A percentile compares a stretch with the other conserved stretches of the same genome.
phyloP scores from a whole-genome alignment of 306 rosid species.

The Vicia sativa region DNA sequence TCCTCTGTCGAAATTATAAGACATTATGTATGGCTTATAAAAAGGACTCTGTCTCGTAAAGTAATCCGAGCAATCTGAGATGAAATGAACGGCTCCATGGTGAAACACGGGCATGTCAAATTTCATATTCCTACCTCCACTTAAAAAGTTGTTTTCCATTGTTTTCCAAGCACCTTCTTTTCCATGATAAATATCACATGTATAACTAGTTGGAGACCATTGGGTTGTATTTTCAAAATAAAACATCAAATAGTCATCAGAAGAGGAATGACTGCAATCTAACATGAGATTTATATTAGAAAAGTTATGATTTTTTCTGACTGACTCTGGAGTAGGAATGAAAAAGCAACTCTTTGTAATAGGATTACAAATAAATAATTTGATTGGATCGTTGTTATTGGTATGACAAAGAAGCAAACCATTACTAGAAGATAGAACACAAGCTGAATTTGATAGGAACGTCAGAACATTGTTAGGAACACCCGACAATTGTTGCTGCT shows the following conservation, averaged over 20 bases:
- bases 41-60: background rate
- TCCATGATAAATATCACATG: background rate
- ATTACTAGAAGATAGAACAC: slow-evolving; percentile 17
- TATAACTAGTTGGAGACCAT: background rate
- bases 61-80: background rate
- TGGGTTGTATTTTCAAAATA: background rate
- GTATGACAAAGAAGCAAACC: slow-evolving; percentile 12
- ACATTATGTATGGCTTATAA: slow-evolving; percentile 25
- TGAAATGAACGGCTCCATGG: background rate
- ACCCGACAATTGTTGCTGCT: background rate
- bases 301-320: background rate
- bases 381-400: rapidly evolving
- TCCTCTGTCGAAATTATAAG: slow-evolving; percentile 12
- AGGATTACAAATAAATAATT: background rate
- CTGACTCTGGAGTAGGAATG: background rate
- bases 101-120: background rate
- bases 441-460: background rate
- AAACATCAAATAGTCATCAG: background rate
- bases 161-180: background rate
- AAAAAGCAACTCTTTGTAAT: background rate
- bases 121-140: background rate
- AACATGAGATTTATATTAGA: background rate
- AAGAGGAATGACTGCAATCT: background rate
- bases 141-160: background rate
- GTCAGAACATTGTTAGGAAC: background rate